Base-by-base conservation (phyloP, 2,329 filamentous ascomycete genomes). In the Lasiodiplodia theobromae region DNA sequence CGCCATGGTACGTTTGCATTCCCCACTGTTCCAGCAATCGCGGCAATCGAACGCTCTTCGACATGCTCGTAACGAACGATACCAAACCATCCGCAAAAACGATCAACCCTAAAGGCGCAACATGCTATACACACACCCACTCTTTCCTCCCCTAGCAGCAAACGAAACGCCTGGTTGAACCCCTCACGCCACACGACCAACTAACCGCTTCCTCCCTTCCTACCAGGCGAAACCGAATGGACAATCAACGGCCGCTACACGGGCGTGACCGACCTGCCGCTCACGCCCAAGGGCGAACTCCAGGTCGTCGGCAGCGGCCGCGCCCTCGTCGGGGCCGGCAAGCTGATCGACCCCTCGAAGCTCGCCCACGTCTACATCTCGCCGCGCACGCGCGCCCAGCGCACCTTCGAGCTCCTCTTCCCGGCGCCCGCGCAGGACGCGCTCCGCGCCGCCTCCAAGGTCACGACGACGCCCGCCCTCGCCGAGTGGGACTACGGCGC, bases 401-500 rank as follows among this genome's bases (percentile, higher is more conserved):
- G 79, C 72, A 88, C 86, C 2, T 85, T 85, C 62, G 77, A 86
- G 58, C 73, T 86, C 54, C 76, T 85, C 0, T 80, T 83, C 40
- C 21, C 49, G 6, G 57, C 44, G 21, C 37, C n/a, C 38, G 52
- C 53, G 31, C 47, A 44, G 34, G 54, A 28, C 18, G 47, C 40
- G 53, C 54, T 63, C 31, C 54, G 21, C 53, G 23, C 67, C 40
- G 51, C 25, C 18, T 52, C 68, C 23, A 38, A 23, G n/a, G 84
- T 94, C 25, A 85, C 92, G 74, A 82, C 93, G 71, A 92, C 90
- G 1, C 86, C 92, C 64, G 89, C 89, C 70, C 88, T 96, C 68
- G 87, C 91, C 18, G 92, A 96, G 78, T 96, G 93, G 93, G 91
- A 96, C 80, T 96, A 97, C 76, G 93, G 92, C 54, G 87, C 91